Evolutionary conservation across 176 grass and related monocot species (phyloP), one percentile per base, ranked within the genome.

Genomic region (Leersia perrieri): DNA sequence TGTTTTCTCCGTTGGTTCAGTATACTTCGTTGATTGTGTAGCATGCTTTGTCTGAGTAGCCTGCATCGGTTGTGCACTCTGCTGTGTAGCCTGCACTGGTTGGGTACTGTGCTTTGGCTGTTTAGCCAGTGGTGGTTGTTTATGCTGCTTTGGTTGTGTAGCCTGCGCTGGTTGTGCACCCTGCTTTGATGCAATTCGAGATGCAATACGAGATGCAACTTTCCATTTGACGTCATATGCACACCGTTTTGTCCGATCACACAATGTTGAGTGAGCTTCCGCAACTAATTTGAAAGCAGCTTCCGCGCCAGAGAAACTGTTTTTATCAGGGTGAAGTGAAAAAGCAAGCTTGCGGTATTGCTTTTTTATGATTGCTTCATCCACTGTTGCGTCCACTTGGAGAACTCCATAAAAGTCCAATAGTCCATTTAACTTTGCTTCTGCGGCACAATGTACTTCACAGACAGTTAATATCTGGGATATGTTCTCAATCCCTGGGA

Each of bases 261-360:
- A 97, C 34, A 97, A 85, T 72, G 70, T 89, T 71, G 84, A 75
- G 45, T 97, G 66, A 57, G 94, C 94, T 89, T 97, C 94, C n/a
- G 39, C 53, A 82, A 94, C 86, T 64, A 97, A 85, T 61, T 97
- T 92, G 44, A 97, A 97, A 38, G 94, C 94, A 74, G 91, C 87
- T 82, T 97, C 94, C 32, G 94, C 89, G 35, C 91, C 91, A 66
- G 79, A 55, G 58, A 90, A 90, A 76, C 77, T 61, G 53, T 90
- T 97, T 55, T 94, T 97, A 85, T 97, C 91, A 84, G 94, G 89
- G 72, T 97, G 94, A 85, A 97, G 89, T 74, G 84, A 86, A 45
- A 94, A 74, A 13, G 85, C 91, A 83, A 97, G 89, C 63, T 94
- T 97, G 31, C 84, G 84, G 49, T 88, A 97, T 57, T 97, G 89